Percentiles rank a stretch among this genome's conserved stretches.
Evolutionary conservation across 1,284 basidiomycete genomes (phyloP).

Genomic region (Heterobasidion irregulare): DNA sequence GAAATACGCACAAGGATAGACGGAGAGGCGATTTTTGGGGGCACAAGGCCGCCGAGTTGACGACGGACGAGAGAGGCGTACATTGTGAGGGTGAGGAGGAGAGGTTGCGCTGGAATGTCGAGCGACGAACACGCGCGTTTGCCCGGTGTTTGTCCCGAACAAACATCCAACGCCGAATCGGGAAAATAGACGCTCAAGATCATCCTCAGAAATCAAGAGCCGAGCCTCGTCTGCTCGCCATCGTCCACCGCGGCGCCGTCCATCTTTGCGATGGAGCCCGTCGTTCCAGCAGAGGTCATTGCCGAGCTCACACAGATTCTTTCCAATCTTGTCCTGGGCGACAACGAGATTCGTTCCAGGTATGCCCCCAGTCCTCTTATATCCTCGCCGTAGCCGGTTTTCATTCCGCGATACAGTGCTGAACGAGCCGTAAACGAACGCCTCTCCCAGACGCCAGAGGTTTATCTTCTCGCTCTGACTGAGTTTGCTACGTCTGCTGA

Average conservation of each 20-base stretch:
- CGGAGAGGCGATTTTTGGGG: slow-evolving; percentile 93
- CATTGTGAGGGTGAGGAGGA: slow-evolving; percentile 36
- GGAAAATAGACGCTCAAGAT: neutral
- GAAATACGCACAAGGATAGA: slow-evolving; percentile 66
- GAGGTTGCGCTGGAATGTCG: neutral
- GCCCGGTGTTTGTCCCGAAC: neutral
- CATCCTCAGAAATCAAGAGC: no score
- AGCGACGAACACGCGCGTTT: neutral
- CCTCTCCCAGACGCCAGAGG: slow-evolving; percentile 64
- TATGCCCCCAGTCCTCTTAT: slow-evolving; percentile 22
- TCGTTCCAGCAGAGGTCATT: slow-evolving; percentile 56
- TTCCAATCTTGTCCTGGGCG: slow-evolving; percentile 72
- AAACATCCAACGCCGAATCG: neutral
- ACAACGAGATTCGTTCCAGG: slow-evolving; percentile 71
- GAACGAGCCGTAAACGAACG: slow-evolving; percentile 74
- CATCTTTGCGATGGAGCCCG: slow-evolving; percentile 27
- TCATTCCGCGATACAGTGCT: slow-evolving; percentile 35
- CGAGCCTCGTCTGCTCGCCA: no score
- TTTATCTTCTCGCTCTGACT: slow-evolving; percentile 65
- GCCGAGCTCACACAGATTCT: slow-evolving; percentile 72
- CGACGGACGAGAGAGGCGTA: slow-evolving; percentile 78
- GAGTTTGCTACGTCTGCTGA: slow-evolving; percentile 68
- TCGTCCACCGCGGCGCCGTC: no score
- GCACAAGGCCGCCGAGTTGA: slow-evolving; percentile 76
- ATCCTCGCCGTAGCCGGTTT: slow-evolving; percentile 5